Evolutionary conservation across 805 yeast genomes (phyloP), one percentile per base, ranked within the genome.

Genomic region (Yarrowia sp.): DNA sequence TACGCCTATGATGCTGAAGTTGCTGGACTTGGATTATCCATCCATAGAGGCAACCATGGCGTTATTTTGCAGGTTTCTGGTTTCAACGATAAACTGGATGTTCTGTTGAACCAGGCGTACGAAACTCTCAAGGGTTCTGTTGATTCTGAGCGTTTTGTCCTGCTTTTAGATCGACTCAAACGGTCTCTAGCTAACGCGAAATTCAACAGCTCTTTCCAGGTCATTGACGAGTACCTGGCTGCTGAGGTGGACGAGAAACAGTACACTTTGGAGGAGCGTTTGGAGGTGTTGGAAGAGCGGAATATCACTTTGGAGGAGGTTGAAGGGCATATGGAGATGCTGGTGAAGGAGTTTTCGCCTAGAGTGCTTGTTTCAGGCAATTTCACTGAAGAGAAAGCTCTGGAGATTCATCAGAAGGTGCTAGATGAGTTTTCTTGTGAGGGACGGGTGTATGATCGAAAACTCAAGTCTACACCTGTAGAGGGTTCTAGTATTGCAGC

Each of bases 201-300:
- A 11, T 55, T 55, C 47, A 28, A 36, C 38, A 28, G 38, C 17
- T 38, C 61, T 13, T 55, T 39, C 38, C 61, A 55, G 61, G 8
- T 31, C 35, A 55, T 55, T 11, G 47, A 10, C 38, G 31, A 41
- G 3, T 55, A 55, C 22, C 47, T 55, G 1, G 11, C 38, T 9
- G 61, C 47, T 6, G 38, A n/a, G 4, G 47, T 55, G 13, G 38
- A 55, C 7, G 61, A 41, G 31, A 4, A 9, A 2, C 36, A 11
- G 31, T 41, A 31, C 31, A 77, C 80, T 64, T 67, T 76, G 14
- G 79, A 72, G 17, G 98, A 93, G 74, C 80, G 84, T 11, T 31
- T 48, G 17, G 55, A n/a, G 8, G 11, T 31, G 70, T 92, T 97
- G 96, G 95, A 93, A 72, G 96, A 96, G 3, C 8, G 31, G 15